Conservation (phyloP, 768 basidiomycete species). For the Pulveroboletus sp. region DNA sequence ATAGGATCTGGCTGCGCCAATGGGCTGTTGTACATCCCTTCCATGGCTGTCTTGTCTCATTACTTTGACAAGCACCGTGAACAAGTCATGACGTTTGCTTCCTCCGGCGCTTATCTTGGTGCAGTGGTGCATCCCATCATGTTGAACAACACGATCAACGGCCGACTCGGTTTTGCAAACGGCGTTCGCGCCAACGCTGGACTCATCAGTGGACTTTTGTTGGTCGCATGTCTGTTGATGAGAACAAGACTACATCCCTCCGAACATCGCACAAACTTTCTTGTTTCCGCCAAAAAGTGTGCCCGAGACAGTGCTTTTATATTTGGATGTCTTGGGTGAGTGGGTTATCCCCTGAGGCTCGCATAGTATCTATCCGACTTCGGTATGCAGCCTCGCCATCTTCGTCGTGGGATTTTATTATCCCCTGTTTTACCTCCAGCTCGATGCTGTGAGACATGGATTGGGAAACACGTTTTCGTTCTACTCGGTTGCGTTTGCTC, state of each 20-base stretch:
- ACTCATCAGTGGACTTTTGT: conserved; percentile 35
- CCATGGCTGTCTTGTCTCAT: conserved; percentile 46
- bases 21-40: conserved; percentile 46
- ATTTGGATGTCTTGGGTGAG: conserved; percentile 26
- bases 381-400: conserved; percentile 19
- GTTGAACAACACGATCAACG: conserved; percentile 46
- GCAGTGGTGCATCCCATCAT: conserved; percentile 60
- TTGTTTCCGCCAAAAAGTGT: conserved; percentile 20
- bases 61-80: conserved; percentile 46
- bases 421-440: conserved; percentile 58
- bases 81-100: conserved; percentile 51
- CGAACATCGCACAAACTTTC: conserved; percentile 20
- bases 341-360: background rate
- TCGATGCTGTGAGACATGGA: conserved; percentile 46
- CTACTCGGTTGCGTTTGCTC: conserved; percentile 42
- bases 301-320: conserved; percentile 23
- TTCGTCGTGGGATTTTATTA: conserved; percentile 45
- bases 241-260: conserved; percentile 36
- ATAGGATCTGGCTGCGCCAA: conserved; percentile 44
- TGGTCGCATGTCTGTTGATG: conserved; percentile 39
- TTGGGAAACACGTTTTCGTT: conserved; percentile 48
- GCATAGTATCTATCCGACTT: background rate
- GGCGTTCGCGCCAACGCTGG: conserved; percentile 40
- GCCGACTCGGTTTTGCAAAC: conserved; percentile 41
- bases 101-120: conserved; percentile 54